A percentile compares a stretch with the other conserved stretches of the same genome.
Evolutionary conservation across 208 protist species (phyloP).

Genomic region (Trypanosoma theileri): DNA sequence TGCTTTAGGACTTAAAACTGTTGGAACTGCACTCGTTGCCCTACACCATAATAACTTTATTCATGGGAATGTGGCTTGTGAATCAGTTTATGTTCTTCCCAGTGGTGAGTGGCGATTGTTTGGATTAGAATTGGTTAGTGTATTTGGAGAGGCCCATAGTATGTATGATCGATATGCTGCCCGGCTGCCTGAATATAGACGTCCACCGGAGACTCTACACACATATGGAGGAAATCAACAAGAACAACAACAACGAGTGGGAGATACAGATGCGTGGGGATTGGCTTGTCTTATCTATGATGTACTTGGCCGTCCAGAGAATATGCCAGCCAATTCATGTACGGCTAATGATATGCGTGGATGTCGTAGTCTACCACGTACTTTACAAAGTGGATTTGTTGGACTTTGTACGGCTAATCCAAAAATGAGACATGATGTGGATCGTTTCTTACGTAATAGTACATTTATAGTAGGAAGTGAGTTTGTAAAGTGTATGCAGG

Average conservation of each 20-base stretch:
- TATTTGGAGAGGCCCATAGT: slow-evolving; percentile 18
- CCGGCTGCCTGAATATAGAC: slow-evolving; percentile 38
- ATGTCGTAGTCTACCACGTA: slow-evolving; percentile 43
- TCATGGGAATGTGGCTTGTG: slow-evolving; percentile 74
- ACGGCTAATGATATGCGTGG: slow-evolving; percentile 28
- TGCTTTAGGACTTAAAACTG: slow-evolving; percentile 61
- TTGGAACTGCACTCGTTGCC: slow-evolving; percentile 49
- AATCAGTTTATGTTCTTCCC: slow-evolving; percentile 66
- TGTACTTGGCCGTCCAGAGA: slow-evolving; percentile 40
- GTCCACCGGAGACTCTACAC: slow-evolving; percentile 36
- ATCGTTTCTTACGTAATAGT: slow-evolving; percentile 46
- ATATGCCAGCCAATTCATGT: slow-evolving; percentile 12
- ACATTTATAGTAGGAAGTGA: slow-evolving; percentile 60
- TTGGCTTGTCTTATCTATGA: slow-evolving; percentile 78
- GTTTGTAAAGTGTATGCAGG: slow-evolving; percentile 60
- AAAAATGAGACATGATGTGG: slow-evolving; percentile 43
- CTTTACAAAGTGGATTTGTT: slow-evolving; percentile 49
- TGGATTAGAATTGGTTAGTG: slow-evolving; percentile 68
- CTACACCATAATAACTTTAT: slow-evolving; percentile 78
- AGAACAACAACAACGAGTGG: slow-evolving; percentile 7
- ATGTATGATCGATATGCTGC: slow-evolving; percentile 32
- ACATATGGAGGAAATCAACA: background rate
- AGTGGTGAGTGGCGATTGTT: slow-evolving; percentile 82
- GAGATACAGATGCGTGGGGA: slow-evolving; percentile 76
- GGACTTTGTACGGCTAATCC: slow-evolving; percentile 50